A percentile compares a stretch with the other conserved stretches of the same genome.
Conservation (phyloP, 768 basidiomycete species). For the Leccinum rimulosum region DNA sequence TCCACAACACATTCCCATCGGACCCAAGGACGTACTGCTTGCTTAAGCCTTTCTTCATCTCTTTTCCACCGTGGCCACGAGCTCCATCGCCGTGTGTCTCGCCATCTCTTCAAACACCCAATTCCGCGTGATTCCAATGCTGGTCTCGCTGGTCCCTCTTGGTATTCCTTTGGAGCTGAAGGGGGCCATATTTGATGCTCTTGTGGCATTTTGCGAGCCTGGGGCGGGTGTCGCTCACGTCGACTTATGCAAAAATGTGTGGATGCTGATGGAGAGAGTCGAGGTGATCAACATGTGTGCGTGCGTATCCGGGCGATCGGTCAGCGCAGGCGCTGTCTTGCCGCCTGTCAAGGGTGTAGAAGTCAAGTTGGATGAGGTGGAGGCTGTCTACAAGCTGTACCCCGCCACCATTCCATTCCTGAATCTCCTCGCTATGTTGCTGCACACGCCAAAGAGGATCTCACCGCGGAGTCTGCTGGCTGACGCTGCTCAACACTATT, state of each 20-base stretch:
- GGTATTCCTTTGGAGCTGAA: slow-evolving; percentile 87
- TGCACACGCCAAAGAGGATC: slow-evolving; percentile 78
- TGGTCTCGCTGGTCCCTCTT: slow-evolving; percentile 75
- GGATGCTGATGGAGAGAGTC: no score
- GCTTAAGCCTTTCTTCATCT: slow-evolving; percentile 81
- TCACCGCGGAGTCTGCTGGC: slow-evolving; percentile 56
- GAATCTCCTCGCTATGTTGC: slow-evolving; percentile 72
- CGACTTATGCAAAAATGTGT: slow-evolving; percentile 74
- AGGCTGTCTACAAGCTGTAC: slow-evolving; percentile 73
- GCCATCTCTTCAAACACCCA: slow-evolving; percentile 74
- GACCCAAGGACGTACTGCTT: slow-evolving; percentile 72
- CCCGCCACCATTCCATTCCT: slow-evolving; percentile 90
- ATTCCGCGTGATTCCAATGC: slow-evolving; percentile 77
- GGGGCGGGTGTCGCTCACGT: slow-evolving; percentile 71
- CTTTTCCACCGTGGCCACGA: slow-evolving; percentile 67
- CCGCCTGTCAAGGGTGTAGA: slow-evolving; percentile 75
- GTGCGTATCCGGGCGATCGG: slow-evolving; percentile 29
- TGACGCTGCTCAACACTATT: slow-evolving; percentile 66
- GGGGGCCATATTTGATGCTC: slow-evolving; percentile 75
- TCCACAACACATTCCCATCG: slow-evolving; percentile 43
- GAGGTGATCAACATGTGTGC: slow-evolving; percentile 79
- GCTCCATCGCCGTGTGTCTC: slow-evolving; percentile 78
- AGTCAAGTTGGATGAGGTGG: slow-evolving; percentile 85
- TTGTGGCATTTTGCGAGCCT: slow-evolving; percentile 80
- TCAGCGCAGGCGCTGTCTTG: slow-evolving; percentile 34